phyloP scores from a whole-genome alignment of 805 yeast species.

The Candida piceae region DNA sequence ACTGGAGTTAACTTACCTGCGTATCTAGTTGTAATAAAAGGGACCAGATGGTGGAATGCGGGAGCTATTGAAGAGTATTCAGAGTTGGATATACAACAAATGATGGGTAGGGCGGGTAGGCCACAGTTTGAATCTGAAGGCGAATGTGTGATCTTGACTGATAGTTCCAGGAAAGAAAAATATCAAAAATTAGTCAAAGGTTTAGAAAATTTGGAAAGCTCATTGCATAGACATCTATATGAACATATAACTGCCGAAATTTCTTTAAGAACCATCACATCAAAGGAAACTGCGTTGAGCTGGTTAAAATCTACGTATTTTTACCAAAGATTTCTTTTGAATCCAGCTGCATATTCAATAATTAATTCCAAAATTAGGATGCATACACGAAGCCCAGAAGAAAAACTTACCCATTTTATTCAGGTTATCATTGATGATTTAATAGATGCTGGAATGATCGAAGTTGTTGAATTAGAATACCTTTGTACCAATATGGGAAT shows the following conservation, averaged over 20 bases:
- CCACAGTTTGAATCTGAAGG: slow-evolving; percentile 52
- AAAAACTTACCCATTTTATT: slow-evolving; percentile 31
- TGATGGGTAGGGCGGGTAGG: slow-evolving; percentile 65
- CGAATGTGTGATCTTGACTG: slow-evolving; percentile 47
- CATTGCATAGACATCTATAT: slow-evolving; percentile 33
- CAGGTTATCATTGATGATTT: slow-evolving; percentile 31
- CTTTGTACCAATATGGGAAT: slow-evolving; percentile 8
- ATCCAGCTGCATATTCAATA: slow-evolving; percentile 37
- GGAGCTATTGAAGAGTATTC: slow-evolving; percentile 45
- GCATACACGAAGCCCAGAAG: too few relatives aligned
- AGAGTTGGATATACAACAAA: slow-evolving; percentile 51
- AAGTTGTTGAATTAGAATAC: too few relatives aligned
- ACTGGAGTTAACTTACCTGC: slow-evolving; percentile 62
- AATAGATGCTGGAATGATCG: slow-evolving; percentile 28
- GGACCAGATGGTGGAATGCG: slow-evolving; percentile 56
- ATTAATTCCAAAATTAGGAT: slow-evolving; percentile 16
- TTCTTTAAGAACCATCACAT: slow-evolving; percentile 34
- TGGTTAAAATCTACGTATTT: slow-evolving; percentile 50
- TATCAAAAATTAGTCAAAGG: slow-evolving; percentile 41
- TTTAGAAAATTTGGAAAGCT: slow-evolving; percentile 41
- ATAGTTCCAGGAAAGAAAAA: slow-evolving; percentile 25
- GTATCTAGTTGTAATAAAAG: slow-evolving; percentile 54
- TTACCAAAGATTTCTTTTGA: slow-evolving; percentile 37
- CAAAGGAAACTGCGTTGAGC: slow-evolving; percentile 33
- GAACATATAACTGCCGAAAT: slow-evolving; percentile 43